Conservation (phyloP, 257 asterid species). For the Lithospermum erythrorhizon region DNA sequence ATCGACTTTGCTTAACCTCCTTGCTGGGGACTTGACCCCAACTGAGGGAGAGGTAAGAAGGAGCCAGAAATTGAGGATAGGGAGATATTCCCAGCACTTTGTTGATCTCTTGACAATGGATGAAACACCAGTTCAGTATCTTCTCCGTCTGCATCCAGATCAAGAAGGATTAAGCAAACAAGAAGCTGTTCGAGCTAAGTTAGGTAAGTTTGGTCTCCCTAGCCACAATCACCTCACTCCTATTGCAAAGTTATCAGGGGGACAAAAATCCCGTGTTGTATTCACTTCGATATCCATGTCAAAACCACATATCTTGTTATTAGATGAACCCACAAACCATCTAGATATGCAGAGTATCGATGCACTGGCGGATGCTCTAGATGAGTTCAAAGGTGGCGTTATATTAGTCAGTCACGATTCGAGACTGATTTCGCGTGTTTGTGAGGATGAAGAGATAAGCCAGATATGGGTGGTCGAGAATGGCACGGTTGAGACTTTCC, state of each 20-base stretch:
- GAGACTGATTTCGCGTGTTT: slow-evolving; percentile 52
- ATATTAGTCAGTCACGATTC: slow-evolving; percentile 43
- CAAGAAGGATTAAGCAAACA: slow-evolving; percentile 14
- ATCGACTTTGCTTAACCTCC: slow-evolving; percentile 12
- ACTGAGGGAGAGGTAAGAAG: slow-evolving; percentile 10
- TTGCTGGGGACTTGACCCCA: slow-evolving; percentile 11
- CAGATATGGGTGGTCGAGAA: slow-evolving; percentile 56
- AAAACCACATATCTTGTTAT: slow-evolving; percentile 33
- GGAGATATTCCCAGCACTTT: slow-evolving; percentile 35
- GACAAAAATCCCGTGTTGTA: slow-evolving; percentile 53
- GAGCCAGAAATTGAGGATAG: slow-evolving; percentile 9
- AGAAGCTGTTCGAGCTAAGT: slow-evolving; percentile 16
- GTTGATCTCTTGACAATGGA: slow-evolving; percentile 27
- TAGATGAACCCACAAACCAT: slow-evolving; percentile 11
- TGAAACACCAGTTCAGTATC: slow-evolving; percentile 13
- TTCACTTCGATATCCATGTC: slow-evolving; percentile 58
- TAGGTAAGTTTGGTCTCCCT: slow-evolving; percentile 14
- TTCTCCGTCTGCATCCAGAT: slow-evolving; percentile 12
- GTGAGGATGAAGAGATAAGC: slow-evolving; percentile 52
- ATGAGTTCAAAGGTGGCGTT: slow-evolving; percentile 7
- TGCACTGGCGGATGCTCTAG: slow-evolving; percentile 4
- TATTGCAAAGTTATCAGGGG: slow-evolving; percentile 44
- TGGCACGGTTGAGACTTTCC: slow-evolving; percentile 49
- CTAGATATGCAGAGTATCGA: slow-evolving; percentile 11
- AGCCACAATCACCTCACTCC: slow-evolving; percentile 53